These are phyloP conservation scores for Trichoderma sp. DNA, from an alignment of 2,329 filamentous ascomycete genomes.

Conservation along the genomic window DNA sequence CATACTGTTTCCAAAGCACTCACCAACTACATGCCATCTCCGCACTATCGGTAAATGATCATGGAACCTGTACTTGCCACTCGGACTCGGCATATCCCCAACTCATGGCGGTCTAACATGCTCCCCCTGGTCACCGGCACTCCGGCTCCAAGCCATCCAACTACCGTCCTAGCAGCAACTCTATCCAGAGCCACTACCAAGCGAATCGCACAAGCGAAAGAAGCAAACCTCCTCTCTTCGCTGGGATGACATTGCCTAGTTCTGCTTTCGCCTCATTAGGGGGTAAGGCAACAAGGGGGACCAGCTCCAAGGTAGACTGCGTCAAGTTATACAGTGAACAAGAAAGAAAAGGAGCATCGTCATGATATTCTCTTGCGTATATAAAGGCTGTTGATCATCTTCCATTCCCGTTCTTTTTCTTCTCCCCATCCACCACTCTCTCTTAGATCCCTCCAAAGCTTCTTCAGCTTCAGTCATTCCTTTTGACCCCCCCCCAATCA, in stretches of 20 bases:
- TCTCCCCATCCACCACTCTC: constrained; percentile 1
- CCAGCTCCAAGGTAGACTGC: neutral
- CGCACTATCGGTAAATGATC: neutral
- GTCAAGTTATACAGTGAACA: neutral
- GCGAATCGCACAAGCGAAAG: neutral
- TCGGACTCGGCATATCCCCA: neutral
- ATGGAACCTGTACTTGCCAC: neutral
- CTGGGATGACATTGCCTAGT: neutral
- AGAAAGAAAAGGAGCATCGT: neutral
- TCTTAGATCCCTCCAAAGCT: neutral
- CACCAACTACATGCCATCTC: neutral
- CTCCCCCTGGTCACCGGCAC: neutral
- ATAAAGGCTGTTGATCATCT: constrained; percentile 2
- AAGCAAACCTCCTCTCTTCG: neutral
- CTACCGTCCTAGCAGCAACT: neutral
- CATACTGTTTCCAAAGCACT: neutral
- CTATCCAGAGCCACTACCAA: neutral
- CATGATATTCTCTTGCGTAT: neutral
- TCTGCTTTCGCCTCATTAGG: neutral
- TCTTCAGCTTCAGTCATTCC: constrained; percentile 1
- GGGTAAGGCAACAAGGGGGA: neutral
- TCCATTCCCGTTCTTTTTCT: neutral
- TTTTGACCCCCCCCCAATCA: neutral
- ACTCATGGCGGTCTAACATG: neutral
- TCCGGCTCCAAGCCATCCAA: neutral